phyloP scores from a whole-genome alignment of 805 yeast genomes.

The Blastobotrys mokoenaii region DNA sequence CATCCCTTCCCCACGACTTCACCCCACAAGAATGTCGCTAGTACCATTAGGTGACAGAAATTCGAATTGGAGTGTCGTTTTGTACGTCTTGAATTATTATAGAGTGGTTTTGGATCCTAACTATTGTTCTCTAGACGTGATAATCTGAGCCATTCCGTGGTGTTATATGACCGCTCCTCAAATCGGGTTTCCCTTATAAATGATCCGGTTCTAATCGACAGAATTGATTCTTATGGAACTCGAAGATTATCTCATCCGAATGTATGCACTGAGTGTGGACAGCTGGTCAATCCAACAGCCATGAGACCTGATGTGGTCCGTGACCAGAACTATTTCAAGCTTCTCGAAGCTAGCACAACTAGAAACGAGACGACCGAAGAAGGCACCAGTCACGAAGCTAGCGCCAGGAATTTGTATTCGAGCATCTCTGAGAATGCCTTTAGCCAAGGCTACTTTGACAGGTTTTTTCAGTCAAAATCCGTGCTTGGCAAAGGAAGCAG shows the following conservation, averaged over 20 bases:
- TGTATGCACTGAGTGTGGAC: background rate
- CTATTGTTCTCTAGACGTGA: constrained; percentile 7
- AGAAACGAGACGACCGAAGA: background rate
- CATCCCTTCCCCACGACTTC: no score
- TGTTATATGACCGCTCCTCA: constrained; percentile 12
- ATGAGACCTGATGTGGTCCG: background rate
- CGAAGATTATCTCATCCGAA: background rate
- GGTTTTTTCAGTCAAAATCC: constrained; percentile 50
- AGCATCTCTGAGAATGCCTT: constrained; percentile 37
- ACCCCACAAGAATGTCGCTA: background rate
- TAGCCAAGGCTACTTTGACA: constrained; percentile 72
- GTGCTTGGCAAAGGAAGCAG: constrained; percentile 75
- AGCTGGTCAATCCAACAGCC: constrained; percentile 8
- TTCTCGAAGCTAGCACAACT: constrained; percentile 6
- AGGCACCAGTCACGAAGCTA: background rate
- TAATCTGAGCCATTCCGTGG: constrained; percentile 12
- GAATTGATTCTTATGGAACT: background rate
- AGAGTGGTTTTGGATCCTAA: background rate
- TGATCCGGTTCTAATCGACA: constrained; percentile 5
- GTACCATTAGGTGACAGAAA: background rate
- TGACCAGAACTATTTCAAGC: constrained; percentile 15
- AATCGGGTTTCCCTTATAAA: constrained; percentile 13
- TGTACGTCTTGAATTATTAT: constrained; percentile 8
- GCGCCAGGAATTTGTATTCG: background rate
- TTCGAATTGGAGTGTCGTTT: constrained; percentile 12